Conservation (phyloP, 345 rosid genomes). For the Bretschneidera sinensis region DNA sequence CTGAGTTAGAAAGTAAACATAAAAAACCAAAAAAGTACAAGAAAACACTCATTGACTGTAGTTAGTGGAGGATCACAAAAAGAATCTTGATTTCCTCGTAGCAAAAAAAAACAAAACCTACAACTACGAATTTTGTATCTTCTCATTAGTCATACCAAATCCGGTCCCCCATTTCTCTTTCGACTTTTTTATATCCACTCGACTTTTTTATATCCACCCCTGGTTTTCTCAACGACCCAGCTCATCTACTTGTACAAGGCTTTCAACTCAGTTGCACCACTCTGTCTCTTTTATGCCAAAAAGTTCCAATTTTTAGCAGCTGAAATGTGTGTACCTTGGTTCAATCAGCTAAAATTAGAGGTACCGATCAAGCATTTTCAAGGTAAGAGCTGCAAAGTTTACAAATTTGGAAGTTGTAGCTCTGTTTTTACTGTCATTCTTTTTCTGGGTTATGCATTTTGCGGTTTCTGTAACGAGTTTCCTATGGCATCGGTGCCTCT, state of each 20-base stretch:
- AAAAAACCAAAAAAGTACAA: too few species aligned
- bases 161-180: neutral
- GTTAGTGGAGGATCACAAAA: too few species aligned
- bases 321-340: slow-evolving; percentile 16
- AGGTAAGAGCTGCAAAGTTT: slow-evolving; percentile 15
- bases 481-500: slow-evolving; percentile 33
- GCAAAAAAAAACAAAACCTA: too few species aligned
- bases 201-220: neutral
- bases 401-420: slow-evolving; percentile 5
- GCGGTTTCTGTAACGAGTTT: slow-evolving; percentile 23
- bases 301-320: neutral
- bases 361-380: slow-evolving; percentile 16
- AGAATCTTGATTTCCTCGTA: neutral
- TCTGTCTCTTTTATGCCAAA: neutral
- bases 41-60: too few species aligned
- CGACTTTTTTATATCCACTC: neutral
- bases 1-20: too few species aligned
- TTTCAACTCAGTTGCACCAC: neutral
- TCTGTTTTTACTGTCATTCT: slow-evolving; percentile 20
- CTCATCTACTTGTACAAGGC: neutral
- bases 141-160: neutral
- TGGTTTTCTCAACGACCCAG: neutral
- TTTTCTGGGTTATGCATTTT: slow-evolving; percentile 21
- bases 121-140: neutral
- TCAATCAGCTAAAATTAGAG: slow-evolving; percentile 10